Base-by-base conservation (phyloP, 805 yeast species). In the Candida railenensis region DNA sequence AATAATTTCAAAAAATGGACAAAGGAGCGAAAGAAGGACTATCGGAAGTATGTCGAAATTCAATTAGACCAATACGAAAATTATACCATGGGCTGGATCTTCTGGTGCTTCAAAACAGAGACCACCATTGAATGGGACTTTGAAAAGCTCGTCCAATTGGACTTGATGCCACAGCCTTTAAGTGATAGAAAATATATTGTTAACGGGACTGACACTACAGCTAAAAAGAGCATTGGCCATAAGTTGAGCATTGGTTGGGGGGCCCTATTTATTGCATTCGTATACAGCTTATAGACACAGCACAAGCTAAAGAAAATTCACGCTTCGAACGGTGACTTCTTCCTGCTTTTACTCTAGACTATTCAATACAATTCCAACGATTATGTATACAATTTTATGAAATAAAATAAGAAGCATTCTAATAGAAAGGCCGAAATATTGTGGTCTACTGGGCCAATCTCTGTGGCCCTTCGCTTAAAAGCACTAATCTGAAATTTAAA, bases 91-190 rank as follows among this genome's bases (percentile, higher is more conserved):
- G 89, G 89, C 0, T 84, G 83, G 80, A 76, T 83, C 34, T 84
- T 83, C 55, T 85, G 89, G 90, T 80, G 81, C 54, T 83, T 75
- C 67, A 83, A 82, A 58, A 83, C 88, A 0, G 90, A 85, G 56
- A 59, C 65, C 46, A 78, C 87, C 1, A 66, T 79, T 18, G 89
- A 83, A 58, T 84, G 89, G 89, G 88, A 83, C 57, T 77, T 81
- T 56, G 57, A 67, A 45, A 65, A 74, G 44, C 69, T 85, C 53
- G 73, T 78, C 7, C 61, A 72, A 16, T 57, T 69, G 30, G 79
- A 69, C 3, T 58, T 85, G 41, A 79, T 85, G 64, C 91, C 91
- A 1, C 76, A 71, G 37, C 89, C 90, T 2, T 69, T 85, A 30
- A 54, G 66, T 44, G 57, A 64, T 42, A 54, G 59, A 44, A 57